phyloP scores from a whole-genome alignment of 495 filamentous ascomycete species.

The Hyaloscypha hepaticicola region DNA sequence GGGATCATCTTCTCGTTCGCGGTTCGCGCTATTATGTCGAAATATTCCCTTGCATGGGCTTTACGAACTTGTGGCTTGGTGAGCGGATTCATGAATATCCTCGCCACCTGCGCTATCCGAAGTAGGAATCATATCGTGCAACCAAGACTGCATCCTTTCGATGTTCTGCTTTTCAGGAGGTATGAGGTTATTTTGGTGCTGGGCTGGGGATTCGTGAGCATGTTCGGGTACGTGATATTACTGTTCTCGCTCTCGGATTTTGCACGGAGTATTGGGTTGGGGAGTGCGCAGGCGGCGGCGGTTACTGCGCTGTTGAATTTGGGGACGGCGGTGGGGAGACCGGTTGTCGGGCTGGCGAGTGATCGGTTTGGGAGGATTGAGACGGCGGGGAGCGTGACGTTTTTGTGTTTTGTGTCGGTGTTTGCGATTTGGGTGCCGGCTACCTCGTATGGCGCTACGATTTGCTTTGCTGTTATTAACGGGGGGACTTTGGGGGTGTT shows the following conservation, averaged over 20 bases:
- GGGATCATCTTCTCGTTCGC: slow-evolving; percentile 62
- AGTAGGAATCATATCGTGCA: slow-evolving; percentile 69
- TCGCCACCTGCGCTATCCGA: slow-evolving; percentile 57
- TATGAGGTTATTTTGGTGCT: slow-evolving; percentile 64
- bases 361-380: slow-evolving; percentile 69
- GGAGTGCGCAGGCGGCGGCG: slow-evolving; percentile 63
- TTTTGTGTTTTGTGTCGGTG: slow-evolving; percentile 57
- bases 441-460: slow-evolving; percentile 58
- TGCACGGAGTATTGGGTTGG: slow-evolving; percentile 60
- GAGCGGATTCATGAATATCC: slow-evolving; percentile 56
- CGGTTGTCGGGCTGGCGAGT: slow-evolving; percentile 64
- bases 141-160: slow-evolving; percentile 62
- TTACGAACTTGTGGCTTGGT: slow-evolving; percentile 67
- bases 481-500: slow-evolving; percentile 69
- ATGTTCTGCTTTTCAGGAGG: slow-evolving; percentile 58
- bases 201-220: slow-evolving; percentile 66
- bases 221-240: slow-evolving; percentile 71
- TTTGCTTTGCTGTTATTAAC: slow-evolving; percentile 65
- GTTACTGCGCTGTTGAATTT: slow-evolving; percentile 72
- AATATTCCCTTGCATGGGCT: slow-evolving; percentile 60
- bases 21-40: slow-evolving; percentile 59
- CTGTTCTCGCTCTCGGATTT: slow-evolving; percentile 74
- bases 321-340: slow-evolving; percentile 59
- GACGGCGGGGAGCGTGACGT: slow-evolving; percentile 58
- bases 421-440: slow-evolving; percentile 71